phyloP scores from a whole-genome alignment of 1,284 basidiomycete genomes.

The Sporisorium sorghi region DNA sequence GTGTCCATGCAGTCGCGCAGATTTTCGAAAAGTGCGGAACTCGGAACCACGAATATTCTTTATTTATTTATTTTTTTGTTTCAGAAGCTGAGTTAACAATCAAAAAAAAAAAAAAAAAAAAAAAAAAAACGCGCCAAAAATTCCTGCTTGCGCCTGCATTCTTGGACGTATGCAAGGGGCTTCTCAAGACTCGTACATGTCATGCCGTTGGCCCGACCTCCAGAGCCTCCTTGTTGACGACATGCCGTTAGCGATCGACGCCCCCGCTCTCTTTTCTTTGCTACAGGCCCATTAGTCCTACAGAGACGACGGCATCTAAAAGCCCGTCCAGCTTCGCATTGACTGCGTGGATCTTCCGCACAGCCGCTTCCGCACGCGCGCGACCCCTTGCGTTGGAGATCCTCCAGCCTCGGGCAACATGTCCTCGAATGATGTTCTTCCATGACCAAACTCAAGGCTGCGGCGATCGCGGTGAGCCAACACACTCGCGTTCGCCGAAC shows the following conservation, averaged over 20 bases:
- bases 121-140: background rate
- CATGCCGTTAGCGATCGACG: background rate
- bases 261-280: background rate
- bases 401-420: slow-evolving; percentile 9
- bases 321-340: slow-evolving; percentile 8
- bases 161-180: slow-evolving; percentile 54
- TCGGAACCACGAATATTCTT: background rate
- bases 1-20: slow-evolving; percentile 6
- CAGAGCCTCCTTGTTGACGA: background rate
- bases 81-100: no score
- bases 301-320: background rate
- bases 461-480: background rate
- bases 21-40: slow-evolving; percentile 3
- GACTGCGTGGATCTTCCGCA: slow-evolving; percentile 7
- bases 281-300: background rate
- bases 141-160: slow-evolving; percentile 17
- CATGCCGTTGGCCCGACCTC: background rate
- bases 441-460: background rate
- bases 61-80: background rate
- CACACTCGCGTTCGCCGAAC: background rate
- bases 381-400: slow-evolving; percentile 42
- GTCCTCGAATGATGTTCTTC: slow-evolving; percentile 1
- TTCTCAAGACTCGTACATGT: slow-evolving; percentile 14
- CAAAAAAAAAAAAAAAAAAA: no score
- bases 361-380: slow-evolving; percentile 3